Percentiles rank a stretch among this genome's conserved stretches.
Evolutionary conservation across 1,284 basidiomycete genomes (phyloP).

Genomic region (Rhodotorula sp.): DNA sequence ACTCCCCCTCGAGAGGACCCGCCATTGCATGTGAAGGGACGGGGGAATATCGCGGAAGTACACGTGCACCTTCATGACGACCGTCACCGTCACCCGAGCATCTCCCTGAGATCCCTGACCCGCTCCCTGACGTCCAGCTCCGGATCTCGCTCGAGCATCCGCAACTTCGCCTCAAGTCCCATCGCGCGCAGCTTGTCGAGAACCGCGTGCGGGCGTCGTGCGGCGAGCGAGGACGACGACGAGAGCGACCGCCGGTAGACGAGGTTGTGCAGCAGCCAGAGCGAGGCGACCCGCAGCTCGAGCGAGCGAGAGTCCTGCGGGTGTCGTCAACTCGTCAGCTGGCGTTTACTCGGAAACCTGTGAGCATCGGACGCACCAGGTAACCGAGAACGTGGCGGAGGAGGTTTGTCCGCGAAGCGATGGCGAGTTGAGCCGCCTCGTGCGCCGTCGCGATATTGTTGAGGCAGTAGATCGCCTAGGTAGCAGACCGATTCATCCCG

Average conservation of each 20-base stretch:
- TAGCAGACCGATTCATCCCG: too few relatives aligned
- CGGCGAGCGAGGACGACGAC: neutral
- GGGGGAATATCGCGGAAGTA: neutral
- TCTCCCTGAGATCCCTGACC: constrained; percentile 41
- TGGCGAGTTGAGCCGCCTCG: constrained; percentile 31
- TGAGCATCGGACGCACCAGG: constrained; percentile 30
- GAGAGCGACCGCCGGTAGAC: constrained; percentile 21
- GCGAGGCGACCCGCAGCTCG: constrained; percentile 34
- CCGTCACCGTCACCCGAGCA: neutral
- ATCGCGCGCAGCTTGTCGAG: constrained; percentile 36
- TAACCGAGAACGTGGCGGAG: constrained; percentile 28
- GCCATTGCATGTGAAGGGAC: too few relatives aligned
- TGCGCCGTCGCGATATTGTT: constrained; percentile 40
- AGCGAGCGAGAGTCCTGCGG: constrained; percentile 13
- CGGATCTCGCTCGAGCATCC: constrained; percentile 37
- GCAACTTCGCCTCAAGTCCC: constrained; percentile 37
- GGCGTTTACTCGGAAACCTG: too few relatives aligned
- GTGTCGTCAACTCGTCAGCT: too few relatives aligned
- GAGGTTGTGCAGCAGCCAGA: constrained; percentile 42
- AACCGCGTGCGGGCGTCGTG: constrained; percentile 24
- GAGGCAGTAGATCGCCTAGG: constrained; percentile 37
- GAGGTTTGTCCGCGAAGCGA: constrained; percentile 31
- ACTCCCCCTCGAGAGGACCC: too few relatives aligned
- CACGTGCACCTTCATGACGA: neutral
- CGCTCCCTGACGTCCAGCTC: constrained; percentile 42